A percentile compares a stretch with the other conserved stretches of the same genome.
These are phyloP conservation scores for Puccinia novopanici DNA, from an alignment of 1,284 basidiomycete genomes.

Conservation along the genomic window DNA sequence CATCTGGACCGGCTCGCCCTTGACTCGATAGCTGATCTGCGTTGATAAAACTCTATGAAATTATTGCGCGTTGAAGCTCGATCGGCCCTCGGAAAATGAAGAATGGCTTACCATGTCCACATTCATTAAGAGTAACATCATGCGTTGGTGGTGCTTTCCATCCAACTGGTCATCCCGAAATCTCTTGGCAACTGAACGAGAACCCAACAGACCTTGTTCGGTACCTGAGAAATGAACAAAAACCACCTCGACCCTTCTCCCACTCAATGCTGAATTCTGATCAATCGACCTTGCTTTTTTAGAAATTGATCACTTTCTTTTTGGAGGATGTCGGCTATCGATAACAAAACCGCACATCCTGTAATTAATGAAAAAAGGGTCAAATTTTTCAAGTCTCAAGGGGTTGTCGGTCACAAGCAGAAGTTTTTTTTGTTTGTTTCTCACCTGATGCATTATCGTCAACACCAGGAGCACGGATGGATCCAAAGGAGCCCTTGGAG, in stretches of 20 bases:
- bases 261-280: constrained; percentile 55
- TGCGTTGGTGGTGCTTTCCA: neutral
- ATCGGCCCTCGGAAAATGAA: neutral
- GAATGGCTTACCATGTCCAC: constrained; percentile 3
- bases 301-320: constrained; percentile 64
- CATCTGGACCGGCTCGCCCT: constrained; percentile 19
- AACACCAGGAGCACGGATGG: constrained; percentile 69
- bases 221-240: constrained; percentile 62
- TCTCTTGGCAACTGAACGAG: constrained; percentile 58
- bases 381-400: neutral
- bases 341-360: constrained; percentile 62
- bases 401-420: constrained; percentile 72
- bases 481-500: constrained; percentile 80
- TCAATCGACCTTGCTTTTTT: neutral
- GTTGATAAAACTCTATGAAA: neutral
- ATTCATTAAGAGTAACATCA: constrained; percentile 10
- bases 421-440: too few species aligned
- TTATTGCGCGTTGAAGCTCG: neutral
- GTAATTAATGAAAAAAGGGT: neutral
- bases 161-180: neutral
- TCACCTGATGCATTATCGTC: constrained; percentile 72
- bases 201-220: constrained; percentile 63
- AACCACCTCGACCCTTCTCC: constrained; percentile 10
- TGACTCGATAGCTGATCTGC: constrained; percentile 13
- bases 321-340: constrained; percentile 72